Evolutionary conservation across 148 eudicot species (phyloP).

Genomic region (Simmondsia chinensis): DNA sequence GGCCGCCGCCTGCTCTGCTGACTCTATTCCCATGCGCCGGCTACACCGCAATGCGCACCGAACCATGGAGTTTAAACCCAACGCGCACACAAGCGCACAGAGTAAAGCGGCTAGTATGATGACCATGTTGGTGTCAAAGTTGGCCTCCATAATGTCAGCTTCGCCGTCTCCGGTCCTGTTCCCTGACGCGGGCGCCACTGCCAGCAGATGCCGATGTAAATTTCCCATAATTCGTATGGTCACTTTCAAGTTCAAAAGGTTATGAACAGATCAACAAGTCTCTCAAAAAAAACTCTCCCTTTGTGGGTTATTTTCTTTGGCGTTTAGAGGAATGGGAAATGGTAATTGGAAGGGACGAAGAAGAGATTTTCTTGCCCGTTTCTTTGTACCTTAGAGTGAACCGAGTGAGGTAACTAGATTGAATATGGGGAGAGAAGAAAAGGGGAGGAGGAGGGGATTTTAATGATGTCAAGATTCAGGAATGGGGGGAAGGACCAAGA

Average conservation of each 20-base stretch:
- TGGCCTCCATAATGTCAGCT: conserved; percentile 9
- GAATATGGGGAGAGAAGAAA: too few species aligned
- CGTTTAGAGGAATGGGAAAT: too few species aligned
- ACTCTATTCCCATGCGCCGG: conserved; percentile 10
- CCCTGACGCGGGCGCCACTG: not conserved
- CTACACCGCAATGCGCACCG: conserved; percentile 31
- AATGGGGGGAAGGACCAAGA: too few species aligned
- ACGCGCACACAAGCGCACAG: conserved; percentile 36
- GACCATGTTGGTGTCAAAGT: conserved; percentile 45
- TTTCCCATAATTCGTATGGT: not conserved
- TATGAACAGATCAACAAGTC: too few species aligned
- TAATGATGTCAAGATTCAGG: too few species aligned
- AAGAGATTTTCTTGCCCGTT: too few species aligned
- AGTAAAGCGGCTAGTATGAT: conserved; percentile 42
- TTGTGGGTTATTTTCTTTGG: too few species aligned
- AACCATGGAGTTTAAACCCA: conserved; percentile 38
- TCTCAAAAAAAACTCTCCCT: too few species aligned
- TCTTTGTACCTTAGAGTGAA: too few species aligned
- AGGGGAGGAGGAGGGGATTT: too few species aligned
- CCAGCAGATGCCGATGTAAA: conserved; percentile 3
- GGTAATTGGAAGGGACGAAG: too few species aligned
- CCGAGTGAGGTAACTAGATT: too few species aligned
- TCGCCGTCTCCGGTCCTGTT: conserved; percentile 11
- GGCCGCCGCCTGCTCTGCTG: conserved; percentile 10
- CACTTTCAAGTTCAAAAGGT: not conserved